phyloP scores from a whole-genome alignment of 2,329 filamentous ascomycete genomes.

The Aureobasidium namibiae region DNA sequence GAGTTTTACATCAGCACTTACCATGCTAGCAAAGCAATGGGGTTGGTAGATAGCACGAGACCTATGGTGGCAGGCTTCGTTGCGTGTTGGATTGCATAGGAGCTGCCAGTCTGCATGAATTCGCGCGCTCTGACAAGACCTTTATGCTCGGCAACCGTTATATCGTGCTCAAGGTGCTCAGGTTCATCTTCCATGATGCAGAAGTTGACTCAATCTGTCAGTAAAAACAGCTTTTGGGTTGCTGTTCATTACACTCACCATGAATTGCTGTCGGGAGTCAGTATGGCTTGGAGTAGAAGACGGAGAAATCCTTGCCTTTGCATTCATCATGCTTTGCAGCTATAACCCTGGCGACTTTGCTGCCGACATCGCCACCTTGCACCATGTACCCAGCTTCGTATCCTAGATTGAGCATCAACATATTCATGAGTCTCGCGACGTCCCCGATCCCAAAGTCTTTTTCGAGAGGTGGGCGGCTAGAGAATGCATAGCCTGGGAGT shows the following conservation, averaged over 20 bases:
- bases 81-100: slow-evolving; percentile 46
- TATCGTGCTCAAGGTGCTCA: slow-evolving; percentile 17
- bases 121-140: slow-evolving; percentile 26
- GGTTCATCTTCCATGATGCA: slow-evolving; percentile 19
- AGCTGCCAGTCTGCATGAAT: slow-evolving; percentile 37
- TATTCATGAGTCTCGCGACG: slow-evolving; percentile 39
- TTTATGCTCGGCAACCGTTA: slow-evolving; percentile 29
- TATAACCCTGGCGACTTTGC: slow-evolving; percentile 35
- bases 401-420: slow-evolving; percentile 46
- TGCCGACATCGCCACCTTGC: slow-evolving; percentile 51
- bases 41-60: slow-evolving; percentile 44
- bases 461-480: slow-evolving; percentile 39
- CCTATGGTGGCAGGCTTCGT: slow-evolving; percentile 50
- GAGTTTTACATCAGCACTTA: background rate
- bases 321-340: slow-evolving; percentile 37
- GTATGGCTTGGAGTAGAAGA: background rate
- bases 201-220: slow-evolving; percentile 10
- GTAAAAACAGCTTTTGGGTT: background rate
- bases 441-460: slow-evolving; percentile 35
- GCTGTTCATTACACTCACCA: background rate
- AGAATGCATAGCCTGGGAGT: slow-evolving; percentile 47
- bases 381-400: slow-evolving; percentile 44
- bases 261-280: background rate
- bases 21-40: slow-evolving; percentile 50
- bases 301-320: slow-evolving; percentile 32